These are phyloP conservation scores for Manihot esculenta DNA, from an alignment of 441 rosid species.

Conservation along the genomic window DNA sequence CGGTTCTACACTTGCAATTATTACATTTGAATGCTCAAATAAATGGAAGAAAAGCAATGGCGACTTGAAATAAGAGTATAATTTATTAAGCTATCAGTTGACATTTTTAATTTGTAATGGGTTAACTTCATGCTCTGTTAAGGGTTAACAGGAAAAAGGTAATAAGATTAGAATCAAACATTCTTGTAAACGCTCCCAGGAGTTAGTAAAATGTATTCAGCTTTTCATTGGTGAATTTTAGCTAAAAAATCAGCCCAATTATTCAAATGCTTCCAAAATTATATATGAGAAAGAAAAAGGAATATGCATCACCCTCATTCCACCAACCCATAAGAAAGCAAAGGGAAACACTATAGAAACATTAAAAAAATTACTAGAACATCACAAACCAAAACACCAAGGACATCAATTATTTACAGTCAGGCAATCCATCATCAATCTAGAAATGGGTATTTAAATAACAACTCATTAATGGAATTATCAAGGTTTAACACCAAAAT, in stretches of 20 bases:
- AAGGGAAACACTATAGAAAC: background rate
- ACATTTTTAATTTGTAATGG: background rate
- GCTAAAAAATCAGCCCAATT: background rate
- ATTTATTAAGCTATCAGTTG: background rate
- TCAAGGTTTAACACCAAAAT: background rate
- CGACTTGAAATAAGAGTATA: background rate
- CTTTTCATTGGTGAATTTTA: background rate
- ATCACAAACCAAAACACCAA: background rate
- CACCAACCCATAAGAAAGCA: background rate
- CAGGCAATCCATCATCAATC: background rate
- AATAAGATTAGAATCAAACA: background rate
- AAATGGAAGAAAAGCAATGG: background rate
- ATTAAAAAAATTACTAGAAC: background rate
- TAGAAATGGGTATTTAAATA: conserved; percentile 2
- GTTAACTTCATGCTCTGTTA: background rate
- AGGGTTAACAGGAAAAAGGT: background rate
- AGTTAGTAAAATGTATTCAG: background rate
- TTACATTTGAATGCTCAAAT: background rate
- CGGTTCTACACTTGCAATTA: background rate
- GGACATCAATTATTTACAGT: background rate
- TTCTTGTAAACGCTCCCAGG: too few relatives aligned
- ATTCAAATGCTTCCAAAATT: background rate
- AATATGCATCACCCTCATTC: background rate
- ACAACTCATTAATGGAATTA: background rate
- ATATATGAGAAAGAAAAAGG: background rate